Evolutionary conservation across 768 basidiomycete species (phyloP).

Genomic region (Dacryopinax primogenitus): DNA sequence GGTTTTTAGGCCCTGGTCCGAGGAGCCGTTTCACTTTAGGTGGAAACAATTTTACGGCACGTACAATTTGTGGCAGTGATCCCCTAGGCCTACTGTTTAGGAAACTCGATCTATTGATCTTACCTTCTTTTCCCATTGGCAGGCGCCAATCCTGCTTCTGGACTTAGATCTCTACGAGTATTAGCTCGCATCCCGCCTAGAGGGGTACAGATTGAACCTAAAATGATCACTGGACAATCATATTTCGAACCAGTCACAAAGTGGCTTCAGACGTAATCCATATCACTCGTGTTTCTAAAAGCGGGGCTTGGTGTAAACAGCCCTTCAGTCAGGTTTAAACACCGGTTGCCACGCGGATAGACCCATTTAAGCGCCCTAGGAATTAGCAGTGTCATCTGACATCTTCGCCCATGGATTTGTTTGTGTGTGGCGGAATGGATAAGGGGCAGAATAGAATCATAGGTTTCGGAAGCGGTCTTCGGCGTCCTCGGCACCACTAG

Average conservation of each 20-base stretch:
- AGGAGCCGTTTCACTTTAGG: not conserved
- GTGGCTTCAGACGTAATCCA: not conserved
- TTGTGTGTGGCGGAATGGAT: not conserved
- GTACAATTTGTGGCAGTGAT: no score
- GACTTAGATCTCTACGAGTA: no score
- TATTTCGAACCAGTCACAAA: no score
- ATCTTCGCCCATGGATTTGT: not conserved
- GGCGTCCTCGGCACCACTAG: not conserved
- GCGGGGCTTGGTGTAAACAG: not conserved
- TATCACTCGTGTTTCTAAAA: not conserved
- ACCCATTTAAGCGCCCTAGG: slow-evolving; percentile 1
- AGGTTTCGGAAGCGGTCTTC: slow-evolving; percentile 1
- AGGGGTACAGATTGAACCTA: no score
- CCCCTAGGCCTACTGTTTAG: no score
- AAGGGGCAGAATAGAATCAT: not conserved
- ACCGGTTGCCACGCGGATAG: not conserved
- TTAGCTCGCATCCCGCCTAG: no score
- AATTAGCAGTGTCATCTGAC: not conserved
- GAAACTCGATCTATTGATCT: not conserved
- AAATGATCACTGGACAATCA: no score
- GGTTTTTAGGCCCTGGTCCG: not conserved
- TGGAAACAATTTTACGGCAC: not conserved
- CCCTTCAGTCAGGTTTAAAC: not conserved
- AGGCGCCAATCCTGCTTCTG: no score
- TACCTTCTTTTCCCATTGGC: not conserved